Base-by-base conservation (phyloP, 2,329 filamentous ascomycete genomes). In the Malbranchea zuffiana region DNA sequence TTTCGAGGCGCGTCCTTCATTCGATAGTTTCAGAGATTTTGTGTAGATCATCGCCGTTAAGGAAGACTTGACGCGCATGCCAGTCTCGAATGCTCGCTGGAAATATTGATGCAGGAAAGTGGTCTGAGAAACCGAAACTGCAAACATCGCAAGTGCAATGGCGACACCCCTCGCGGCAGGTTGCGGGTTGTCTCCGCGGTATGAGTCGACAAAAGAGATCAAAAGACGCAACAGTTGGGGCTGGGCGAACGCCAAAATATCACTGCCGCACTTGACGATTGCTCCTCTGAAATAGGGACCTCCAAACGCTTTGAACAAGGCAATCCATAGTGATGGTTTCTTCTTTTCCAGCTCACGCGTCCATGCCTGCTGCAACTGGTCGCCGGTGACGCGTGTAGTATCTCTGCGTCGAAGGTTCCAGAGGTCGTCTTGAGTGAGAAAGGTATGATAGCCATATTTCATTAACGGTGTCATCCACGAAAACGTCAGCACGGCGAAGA, bases 391-490 rank as follows among this genome's bases (percentile, higher is more conserved):
- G 47, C 75, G 75, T 7, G 88, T 93, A 21, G 80, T 80, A 55
- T 96, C 88, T 41, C 72, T 67, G 52, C 77, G 80, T 26, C 86
- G 75, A 40, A 98, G 67, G 43, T 85, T 88, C 92, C 92, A 98
- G 16, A 98, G 71, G 58, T 98, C 88, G 45, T 95, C 84, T 57
- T 96, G 86, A 1, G 86, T 94, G 44, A 98, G 68, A 57, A 78
- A 98, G 41, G 87, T 76, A 53, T 81, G 83, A 66, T 98, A 96
- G 1, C 90, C 90, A 54, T 80, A 80, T 54, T 78, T 86, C 90
- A 98, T 98, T 74, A 98, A 66, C 0, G 90, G 87, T 0, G 90
- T 96, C 88, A 98, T 95, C 90, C 90, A 98, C 37, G 82, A 80
- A 59, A 98, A 98, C 0, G 88, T 94, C 30, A 98, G 71, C 34